Evolutionary conservation across 768 basidiomycete species (phyloP).

Genomic region (Boletus rubroflammeus): DNA sequence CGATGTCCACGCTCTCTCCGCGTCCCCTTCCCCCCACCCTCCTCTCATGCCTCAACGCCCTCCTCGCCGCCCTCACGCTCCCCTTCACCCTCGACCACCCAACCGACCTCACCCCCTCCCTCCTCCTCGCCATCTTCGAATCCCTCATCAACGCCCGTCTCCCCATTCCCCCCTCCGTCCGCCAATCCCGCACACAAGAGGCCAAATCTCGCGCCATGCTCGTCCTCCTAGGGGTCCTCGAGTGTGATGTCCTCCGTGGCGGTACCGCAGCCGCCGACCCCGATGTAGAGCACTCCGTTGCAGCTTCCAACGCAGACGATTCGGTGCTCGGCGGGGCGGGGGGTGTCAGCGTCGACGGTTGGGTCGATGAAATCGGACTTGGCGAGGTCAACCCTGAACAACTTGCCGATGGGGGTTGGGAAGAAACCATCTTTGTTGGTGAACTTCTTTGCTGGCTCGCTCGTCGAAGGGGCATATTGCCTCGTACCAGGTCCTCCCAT

Average conservation of each 20-base stretch:
- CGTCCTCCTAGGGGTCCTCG: conserved; percentile 70
- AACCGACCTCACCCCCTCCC: conserved; percentile 64
- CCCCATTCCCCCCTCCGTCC: conserved; percentile 37
- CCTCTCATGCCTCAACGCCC: conserved; percentile 39
- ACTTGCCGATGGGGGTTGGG: conserved; percentile 61
- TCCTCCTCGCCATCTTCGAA: conserved; percentile 69
- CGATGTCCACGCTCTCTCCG: conserved; percentile 11
- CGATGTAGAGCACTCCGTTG: conserved; percentile 5
- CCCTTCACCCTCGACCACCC: conserved; percentile 49
- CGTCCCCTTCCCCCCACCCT: conserved; percentile 18
- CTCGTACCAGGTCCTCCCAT: conserved; percentile 7
- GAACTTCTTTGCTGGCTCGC: conserved; percentile 72
- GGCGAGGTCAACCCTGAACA: conserved; percentile 60
- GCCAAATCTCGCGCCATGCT: conserved; percentile 65
- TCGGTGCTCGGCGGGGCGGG: conserved; percentile 15
- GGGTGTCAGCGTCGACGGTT: conserved; percentile 28
- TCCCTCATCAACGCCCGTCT: conserved; percentile 54
- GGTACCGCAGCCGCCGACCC: conserved; percentile 36
- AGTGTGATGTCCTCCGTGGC: conserved; percentile 54
- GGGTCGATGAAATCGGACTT: conserved; percentile 55
- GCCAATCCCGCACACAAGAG: conserved; percentile 34
- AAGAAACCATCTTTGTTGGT: conserved; percentile 63
- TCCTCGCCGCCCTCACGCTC: conserved; percentile 43
- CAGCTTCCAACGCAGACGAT: conserved; percentile 28
- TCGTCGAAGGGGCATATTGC: conserved; percentile 36